These are phyloP conservation scores for Volvariella surrecta DNA, from an alignment of 1,284 basidiomycete species.

Conservation along the genomic window DNA sequence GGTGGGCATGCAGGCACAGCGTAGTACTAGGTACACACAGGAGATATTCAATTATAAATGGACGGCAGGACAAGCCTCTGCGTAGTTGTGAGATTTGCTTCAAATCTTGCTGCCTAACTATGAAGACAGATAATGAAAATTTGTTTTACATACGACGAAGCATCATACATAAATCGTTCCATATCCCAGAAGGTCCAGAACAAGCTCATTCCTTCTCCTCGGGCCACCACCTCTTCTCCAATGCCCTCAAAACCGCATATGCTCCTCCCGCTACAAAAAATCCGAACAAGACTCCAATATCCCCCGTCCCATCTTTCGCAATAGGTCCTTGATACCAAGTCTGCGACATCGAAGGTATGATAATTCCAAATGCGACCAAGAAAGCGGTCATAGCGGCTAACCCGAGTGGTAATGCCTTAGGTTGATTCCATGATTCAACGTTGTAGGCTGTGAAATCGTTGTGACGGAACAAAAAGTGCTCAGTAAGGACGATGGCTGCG, in stretches of 20 bases:
- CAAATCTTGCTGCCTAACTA: too few relatives aligned
- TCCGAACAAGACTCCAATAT: slow-evolving; percentile 45
- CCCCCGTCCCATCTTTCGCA: slow-evolving; percentile 36
- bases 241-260: slow-evolving; percentile 27
- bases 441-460: slow-evolving; percentile 19
- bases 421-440: slow-evolving; percentile 34
- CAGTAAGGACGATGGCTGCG: slow-evolving; percentile 41
- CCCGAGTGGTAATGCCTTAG: slow-evolving; percentile 32
- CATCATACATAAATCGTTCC: too few relatives aligned
- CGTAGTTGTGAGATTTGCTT: too few relatives aligned
- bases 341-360: slow-evolving; percentile 53
- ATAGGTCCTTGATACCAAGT: slow-evolving; percentile 41
- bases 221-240: slow-evolving; percentile 24
- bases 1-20: too few relatives aligned
- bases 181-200: too few relatives aligned
- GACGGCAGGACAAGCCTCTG: too few relatives aligned
- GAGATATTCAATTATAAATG: too few relatives aligned
- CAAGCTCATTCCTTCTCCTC: too few relatives aligned
- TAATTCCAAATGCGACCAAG: slow-evolving; percentile 33
- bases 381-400: slow-evolving; percentile 43
- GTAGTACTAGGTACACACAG: too few relatives aligned
- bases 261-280: slow-evolving; percentile 30
- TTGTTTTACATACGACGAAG: too few relatives aligned
- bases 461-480: slow-evolving; percentile 48
- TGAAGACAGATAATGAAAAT: too few relatives aligned